Evolutionary conservation across 305 asterid genomes (phyloP).

Genomic region (Solanum hybrid): DNA sequence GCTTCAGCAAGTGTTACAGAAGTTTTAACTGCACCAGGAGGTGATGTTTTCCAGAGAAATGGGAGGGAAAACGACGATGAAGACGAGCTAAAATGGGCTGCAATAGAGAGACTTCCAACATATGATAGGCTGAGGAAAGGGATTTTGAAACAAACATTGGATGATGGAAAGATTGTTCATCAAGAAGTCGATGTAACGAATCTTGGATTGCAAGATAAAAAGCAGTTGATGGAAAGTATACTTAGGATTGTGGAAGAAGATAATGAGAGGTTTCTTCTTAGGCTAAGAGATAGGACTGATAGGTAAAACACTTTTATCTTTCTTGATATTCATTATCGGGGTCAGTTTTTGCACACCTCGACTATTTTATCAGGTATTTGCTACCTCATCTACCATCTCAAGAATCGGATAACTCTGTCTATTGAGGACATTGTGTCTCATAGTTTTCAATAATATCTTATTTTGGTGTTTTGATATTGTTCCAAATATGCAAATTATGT

Average conservation of each 20-base stretch:
- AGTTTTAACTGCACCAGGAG: constrained; percentile 34
- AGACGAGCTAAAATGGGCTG: constrained; percentile 93
- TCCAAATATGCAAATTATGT: not conserved
- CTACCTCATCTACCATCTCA: not conserved
- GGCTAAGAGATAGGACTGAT: constrained; percentile 74
- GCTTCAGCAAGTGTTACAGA: constrained; percentile 69
- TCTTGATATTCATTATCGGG: not conserved
- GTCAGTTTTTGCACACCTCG: not conserved
- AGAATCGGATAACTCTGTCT: not conserved
- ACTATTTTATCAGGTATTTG: not conserved
- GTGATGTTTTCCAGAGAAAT: constrained; percentile 59
- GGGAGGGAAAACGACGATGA: constrained; percentile 63
- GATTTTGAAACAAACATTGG: constrained; percentile 50
- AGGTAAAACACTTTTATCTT: constrained; percentile 25
- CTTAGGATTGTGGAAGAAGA: constrained; percentile 77
- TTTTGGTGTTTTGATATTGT: not conserved
- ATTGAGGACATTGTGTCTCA: not conserved
- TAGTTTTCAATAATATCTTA: not conserved
- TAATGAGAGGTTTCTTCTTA: constrained; percentile 68
- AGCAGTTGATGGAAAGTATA: constrained; percentile 46
- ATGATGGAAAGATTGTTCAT: constrained; percentile 51
- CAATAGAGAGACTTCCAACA: constrained; percentile 83
- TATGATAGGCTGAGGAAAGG: constrained; percentile 81
- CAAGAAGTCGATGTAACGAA: constrained; percentile 66
- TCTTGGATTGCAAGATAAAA: constrained; percentile 51